These are phyloP conservation scores for Peniophora sp. DNA, from an alignment of 1,284 basidiomycete genomes.

Conservation along the genomic window DNA sequence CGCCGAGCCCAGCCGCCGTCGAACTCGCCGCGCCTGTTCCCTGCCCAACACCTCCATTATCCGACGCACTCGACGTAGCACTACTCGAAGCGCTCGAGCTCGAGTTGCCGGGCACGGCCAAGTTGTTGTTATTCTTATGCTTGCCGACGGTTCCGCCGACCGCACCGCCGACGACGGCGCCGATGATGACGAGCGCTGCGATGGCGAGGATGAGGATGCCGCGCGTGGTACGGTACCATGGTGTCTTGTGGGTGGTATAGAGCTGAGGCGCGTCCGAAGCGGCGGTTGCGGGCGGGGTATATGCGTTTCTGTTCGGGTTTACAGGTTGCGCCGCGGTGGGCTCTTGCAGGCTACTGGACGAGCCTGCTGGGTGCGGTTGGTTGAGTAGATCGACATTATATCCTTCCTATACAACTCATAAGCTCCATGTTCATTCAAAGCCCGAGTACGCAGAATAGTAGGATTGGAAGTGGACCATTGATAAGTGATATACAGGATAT, in stretches of 20 bases:
- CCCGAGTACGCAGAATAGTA: not conserved
- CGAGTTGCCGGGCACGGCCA: not conserved
- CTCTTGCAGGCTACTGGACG: conserved; percentile 1
- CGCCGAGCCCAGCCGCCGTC: too few relatives aligned
- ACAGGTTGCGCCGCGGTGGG: conserved; percentile 13
- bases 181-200: conserved; percentile 34
- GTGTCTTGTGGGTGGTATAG: conserved; percentile 8
- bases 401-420: conserved; percentile 31
- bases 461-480: not conserved
- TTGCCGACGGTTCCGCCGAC: conserved; percentile 40
- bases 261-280: conserved; percentile 14
- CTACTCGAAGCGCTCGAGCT: not conserved
- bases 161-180: conserved; percentile 50
- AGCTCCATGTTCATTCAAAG: not conserved
- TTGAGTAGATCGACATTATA: conserved; percentile 44
- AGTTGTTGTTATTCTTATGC: not conserved
- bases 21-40: too few relatives aligned
- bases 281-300: conserved; percentile 5
- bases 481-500: not conserved
- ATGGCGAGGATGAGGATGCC: conserved; percentile 30
- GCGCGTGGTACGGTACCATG: conserved; percentile 27
- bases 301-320: conserved; percentile 9
- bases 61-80: too few relatives aligned
- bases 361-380: conserved; percentile 7
- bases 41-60: too few relatives aligned